Percentiles rank a stretch among this genome's conserved stretches.
These are phyloP conservation scores for Beauveria asiatica DNA, from an alignment of 2,329 filamentous ascomycete species.

Conservation along the genomic window DNA sequence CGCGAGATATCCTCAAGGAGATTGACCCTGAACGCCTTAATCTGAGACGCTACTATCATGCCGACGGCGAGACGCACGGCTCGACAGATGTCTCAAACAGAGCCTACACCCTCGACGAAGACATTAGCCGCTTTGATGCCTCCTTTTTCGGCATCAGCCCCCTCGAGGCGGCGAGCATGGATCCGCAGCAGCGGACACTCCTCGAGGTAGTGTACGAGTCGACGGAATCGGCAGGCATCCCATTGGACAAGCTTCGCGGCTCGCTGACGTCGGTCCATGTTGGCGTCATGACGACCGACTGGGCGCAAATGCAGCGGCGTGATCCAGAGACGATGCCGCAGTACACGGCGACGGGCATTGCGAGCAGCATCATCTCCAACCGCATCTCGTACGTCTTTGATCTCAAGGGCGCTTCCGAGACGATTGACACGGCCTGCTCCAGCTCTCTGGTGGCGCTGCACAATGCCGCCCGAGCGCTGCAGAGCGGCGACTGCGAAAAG, in stretches of 20 bases:
- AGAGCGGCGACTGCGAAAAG: conserved; percentile 33
- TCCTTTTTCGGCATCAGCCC: conserved; percentile 37
- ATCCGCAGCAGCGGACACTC: conserved; percentile 22
- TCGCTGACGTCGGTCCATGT: conserved; percentile 14
- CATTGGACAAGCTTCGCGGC: conserved; percentile 3
- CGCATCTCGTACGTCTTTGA: conserved; percentile 45
- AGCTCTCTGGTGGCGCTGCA: conserved; percentile 40
- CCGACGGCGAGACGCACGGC: conserved; percentile 7
- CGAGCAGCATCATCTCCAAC: conserved; percentile 30
- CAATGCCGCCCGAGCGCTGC: conserved; percentile 36
- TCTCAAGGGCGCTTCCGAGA: conserved; percentile 40
- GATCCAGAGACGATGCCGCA: conserved; percentile 13
- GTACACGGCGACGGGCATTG: not conserved
- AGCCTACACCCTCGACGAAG: not conserved
- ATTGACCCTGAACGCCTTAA: not conserved
- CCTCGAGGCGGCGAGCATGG: conserved; percentile 31
- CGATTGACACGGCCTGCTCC: conserved; percentile 41
- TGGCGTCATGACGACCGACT: conserved; percentile 21
- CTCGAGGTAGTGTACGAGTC: conserved; percentile 27
- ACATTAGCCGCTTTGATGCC: conserved; percentile 29
- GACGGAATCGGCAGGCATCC: conserved; percentile 10
- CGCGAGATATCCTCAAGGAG: conserved; percentile 16
- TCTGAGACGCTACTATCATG: not conserved
- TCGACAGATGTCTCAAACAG: conserved; percentile 12
- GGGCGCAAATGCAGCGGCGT: conserved; percentile 19